Percentiles rank a stretch among this genome's conserved stretches.
phyloP scores from a whole-genome alignment of 2,329 filamentous ascomycete species.

The Neoascochyta sp. region DNA sequence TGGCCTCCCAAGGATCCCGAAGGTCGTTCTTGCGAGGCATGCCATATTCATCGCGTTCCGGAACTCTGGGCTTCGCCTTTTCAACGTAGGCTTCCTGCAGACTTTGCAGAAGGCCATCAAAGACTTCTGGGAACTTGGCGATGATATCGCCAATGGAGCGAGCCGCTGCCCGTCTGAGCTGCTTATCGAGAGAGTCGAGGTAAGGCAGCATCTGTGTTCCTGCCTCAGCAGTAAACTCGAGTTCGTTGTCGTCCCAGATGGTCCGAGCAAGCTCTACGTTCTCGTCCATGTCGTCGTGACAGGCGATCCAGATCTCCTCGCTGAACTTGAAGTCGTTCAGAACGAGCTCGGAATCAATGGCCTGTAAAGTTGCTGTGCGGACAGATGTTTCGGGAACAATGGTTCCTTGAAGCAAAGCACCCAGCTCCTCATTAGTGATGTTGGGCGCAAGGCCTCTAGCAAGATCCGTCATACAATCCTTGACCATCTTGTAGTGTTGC shows the following conservation, averaged over 20 bases:
- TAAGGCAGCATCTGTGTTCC: slow-evolving; percentile 71
- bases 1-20: slow-evolving; percentile 83
- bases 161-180: slow-evolving; percentile 79
- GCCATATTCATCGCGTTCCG: slow-evolving; percentile 85
- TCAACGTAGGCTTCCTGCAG: slow-evolving; percentile 71
- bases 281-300: slow-evolving; percentile 84
- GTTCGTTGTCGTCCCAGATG: slow-evolving; percentile 93
- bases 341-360: slow-evolving; percentile 87
- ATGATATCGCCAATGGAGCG: slow-evolving; percentile 75
- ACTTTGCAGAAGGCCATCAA: slow-evolving; percentile 59
- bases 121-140: slow-evolving; percentile 55
- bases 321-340: slow-evolving; percentile 82
- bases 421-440: slow-evolving; percentile 68
- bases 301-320: slow-evolving; percentile 89
- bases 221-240: slow-evolving; percentile 64
- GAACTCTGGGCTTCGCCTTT: slow-evolving; percentile 75
- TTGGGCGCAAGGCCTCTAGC: slow-evolving; percentile 81
- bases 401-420: slow-evolving; percentile 69
- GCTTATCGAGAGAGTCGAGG: slow-evolving; percentile 72
- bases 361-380: slow-evolving; percentile 79
- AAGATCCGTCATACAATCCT: slow-evolving; percentile 84
- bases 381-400: slow-evolving; percentile 79
- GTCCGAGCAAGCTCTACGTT: slow-evolving; percentile 78
- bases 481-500: slow-evolving; percentile 92
- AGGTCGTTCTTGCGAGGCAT: slow-evolving; percentile 89